Evolutionary conservation across 139 green algal genomes (phyloP), one percentile per base, ranked within the genome.

Genomic region (Chlamydomonas eustigma): DNA sequence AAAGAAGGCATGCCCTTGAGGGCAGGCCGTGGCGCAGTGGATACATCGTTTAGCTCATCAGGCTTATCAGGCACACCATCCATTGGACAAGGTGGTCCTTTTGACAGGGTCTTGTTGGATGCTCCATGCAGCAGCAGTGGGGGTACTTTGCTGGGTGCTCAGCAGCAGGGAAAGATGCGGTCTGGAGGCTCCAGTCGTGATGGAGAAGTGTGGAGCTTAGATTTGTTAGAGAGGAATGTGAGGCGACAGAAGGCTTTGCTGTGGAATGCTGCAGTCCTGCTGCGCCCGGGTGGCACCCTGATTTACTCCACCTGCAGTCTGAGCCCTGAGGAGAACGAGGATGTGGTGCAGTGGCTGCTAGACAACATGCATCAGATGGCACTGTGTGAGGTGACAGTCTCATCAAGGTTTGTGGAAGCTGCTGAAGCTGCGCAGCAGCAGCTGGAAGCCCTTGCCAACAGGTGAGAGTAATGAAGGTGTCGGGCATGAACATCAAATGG

Each of bases 241-340:
- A 4, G 4, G 38, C 70, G 77, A 73, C 92, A 96, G 85, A 82
- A 85, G 28, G 69, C 71, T n/a, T 75, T 97, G 37, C 50, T 97
- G 39, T 76, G 84, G 12, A 66, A 75, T 0, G 93, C 89, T 0
- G 86, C 93, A 30, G 51, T 74, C 68, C 80, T 96, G 50, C 71
- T 98, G 52, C 81, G 79, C 39, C 86, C 84, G 0, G 93, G 92
- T 1, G 94, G 93, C 4, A 38, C 37, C 4, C 64, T 98, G 8
- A 90, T 98, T 33, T 98, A 92, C 85, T 96, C 89, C 74, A 98
- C 93, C 52, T 68, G 52, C 52, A 50, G 31, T 24, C 18, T 72
- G 64, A 37, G 28, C 4, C 64, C 64, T 5, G 18, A 72, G 28
- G 64, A 72, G 32, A 72, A 72, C 31, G 64, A 72, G 64, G 18